phyloP scores from a whole-genome alignment of 371 early-diverging fungal genomes.

The Mortierella sp. region DNA sequence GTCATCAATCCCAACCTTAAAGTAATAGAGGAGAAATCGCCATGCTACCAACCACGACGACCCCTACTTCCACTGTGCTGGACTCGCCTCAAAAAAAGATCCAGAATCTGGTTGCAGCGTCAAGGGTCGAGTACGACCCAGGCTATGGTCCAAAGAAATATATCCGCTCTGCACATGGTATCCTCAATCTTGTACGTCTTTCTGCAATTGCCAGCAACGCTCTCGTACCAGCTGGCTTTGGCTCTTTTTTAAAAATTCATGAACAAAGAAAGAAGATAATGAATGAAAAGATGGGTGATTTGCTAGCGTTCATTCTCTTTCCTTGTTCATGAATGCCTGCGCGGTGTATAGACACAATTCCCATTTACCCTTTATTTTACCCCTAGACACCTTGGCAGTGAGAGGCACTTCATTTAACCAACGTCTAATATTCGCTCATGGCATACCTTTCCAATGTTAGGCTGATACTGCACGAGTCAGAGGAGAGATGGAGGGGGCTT shows the following conservation, averaged over 20 bases:
- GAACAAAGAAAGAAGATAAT: background rate
- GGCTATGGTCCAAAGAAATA: slow-evolving; percentile 27
- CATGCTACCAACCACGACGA: slow-evolving; percentile 25
- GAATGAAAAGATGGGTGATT: background rate
- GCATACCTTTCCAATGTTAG: slow-evolving; percentile 25
- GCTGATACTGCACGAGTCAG: slow-evolving; percentile 46
- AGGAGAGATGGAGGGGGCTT: slow-evolving; percentile 62
- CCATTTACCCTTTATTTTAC: background rate
- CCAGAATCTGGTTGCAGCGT: slow-evolving; percentile 22
- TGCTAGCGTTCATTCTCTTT: background rate
- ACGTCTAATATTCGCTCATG: background rate
- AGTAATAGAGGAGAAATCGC: background rate
- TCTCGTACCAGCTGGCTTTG: background rate
- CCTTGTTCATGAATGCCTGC: background rate
- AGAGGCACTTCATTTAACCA: background rate
- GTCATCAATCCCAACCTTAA: background rate
- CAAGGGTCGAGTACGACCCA: slow-evolving; percentile 35
- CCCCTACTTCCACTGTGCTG: slow-evolving; percentile 27
- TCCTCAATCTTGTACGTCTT: slow-evolving; percentile 36
- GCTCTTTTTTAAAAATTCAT: background rate
- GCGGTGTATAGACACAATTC: no score
- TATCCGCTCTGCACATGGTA: slow-evolving; percentile 40
- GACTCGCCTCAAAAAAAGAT: slow-evolving; percentile 53
- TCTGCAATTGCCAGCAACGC: background rate
- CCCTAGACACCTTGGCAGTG: background rate